Base-by-base conservation (phyloP, 352 stramenopile species). In the Phytopythium litorale region DNA sequence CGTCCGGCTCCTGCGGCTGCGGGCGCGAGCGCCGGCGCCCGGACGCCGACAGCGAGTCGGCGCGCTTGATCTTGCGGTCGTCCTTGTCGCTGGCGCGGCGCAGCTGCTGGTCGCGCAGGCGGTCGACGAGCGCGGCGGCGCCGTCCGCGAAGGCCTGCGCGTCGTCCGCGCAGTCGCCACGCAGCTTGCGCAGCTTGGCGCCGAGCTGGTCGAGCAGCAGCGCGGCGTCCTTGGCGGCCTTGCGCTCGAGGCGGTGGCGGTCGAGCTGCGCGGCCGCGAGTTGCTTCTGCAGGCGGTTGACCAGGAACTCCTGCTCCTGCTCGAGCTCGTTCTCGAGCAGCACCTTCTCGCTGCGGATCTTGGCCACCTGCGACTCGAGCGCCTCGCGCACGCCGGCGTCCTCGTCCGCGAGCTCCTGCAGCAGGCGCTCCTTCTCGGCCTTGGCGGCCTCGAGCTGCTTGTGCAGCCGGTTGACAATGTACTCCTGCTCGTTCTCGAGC, bases 381-480 rank as follows among this genome's bases (percentile, higher is more conserved):
- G 84, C 80, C 45, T 78, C 76, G 35, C 81, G 81, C 50, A 90
- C 69, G 21, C 69, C 66, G 30, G 78, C 77, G 68, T 92, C 79
- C 61, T 92, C 84, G 32, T 78, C 72, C 50, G 86, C 73, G 46
- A 92, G 73, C 63, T 93, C 84, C 30, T 71, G 59, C 23, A 93
- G 56, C 59, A 93, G 61, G 4, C 82, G 71, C 60, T 91, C 84
- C 55, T 91, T 91, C 56, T 93, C 82, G 28, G 56, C 59, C 52
- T 81, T 81, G 11, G 84, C 82, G 3, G 79, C 73, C 52, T 93
- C 84, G 1, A 95, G 74, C 64, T 95, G 83, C 65, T 93, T 93
- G 65, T 84, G 76, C 46, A 97, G 81, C 55, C 94, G 94, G 77
- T 97, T 97, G 21, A 97, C 88, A 45, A 97, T 93, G 71, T 96